These are phyloP conservation scores for Chlamydomonas sp. DNA, from an alignment of 139 green algal species.

Conservation along the genomic window DNA sequence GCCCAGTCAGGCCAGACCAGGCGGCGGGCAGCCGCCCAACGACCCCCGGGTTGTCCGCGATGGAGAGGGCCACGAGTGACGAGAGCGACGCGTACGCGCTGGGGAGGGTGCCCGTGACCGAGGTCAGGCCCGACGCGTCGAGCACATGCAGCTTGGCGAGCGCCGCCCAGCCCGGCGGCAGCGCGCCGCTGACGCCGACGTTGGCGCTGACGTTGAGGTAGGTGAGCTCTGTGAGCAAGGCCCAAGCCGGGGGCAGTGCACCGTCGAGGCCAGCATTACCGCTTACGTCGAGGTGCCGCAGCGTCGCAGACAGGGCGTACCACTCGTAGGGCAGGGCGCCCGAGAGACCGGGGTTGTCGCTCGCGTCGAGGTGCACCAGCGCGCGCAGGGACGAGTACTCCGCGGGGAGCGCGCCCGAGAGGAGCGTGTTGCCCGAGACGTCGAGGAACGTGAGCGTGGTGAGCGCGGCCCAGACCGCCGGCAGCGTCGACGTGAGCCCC, in stretches of 20 bases:
- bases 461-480: constrained; percentile 2
- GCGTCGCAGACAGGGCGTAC: neutral
- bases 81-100: neutral
- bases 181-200: neutral
- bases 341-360: constrained; percentile 1
- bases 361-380: neutral
- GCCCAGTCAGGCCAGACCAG: neutral
- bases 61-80: neutral
- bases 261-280: neutral
- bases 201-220: neutral
- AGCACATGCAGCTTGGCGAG: constrained; percentile 8
- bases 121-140: constrained; percentile 15
- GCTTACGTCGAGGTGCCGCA: neutral
- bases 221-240: neutral
- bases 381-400: neutral
- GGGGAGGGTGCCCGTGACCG: constrained; percentile 17
- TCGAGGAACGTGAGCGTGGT: constrained; percentile 8
- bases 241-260: constrained; percentile 13
- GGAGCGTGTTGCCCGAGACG: constrained; percentile 13
- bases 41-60: neutral
- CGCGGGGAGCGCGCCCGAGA: constrained; percentile 14
- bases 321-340: neutral
- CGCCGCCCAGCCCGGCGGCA: constrained; percentile 12
- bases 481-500: constrained; percentile 11
- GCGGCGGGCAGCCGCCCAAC: neutral